These are phyloP conservation scores for Penicillium occitanis DNA, from an alignment of 2,329 filamentous ascomycete genomes.

Conservation along the genomic window DNA sequence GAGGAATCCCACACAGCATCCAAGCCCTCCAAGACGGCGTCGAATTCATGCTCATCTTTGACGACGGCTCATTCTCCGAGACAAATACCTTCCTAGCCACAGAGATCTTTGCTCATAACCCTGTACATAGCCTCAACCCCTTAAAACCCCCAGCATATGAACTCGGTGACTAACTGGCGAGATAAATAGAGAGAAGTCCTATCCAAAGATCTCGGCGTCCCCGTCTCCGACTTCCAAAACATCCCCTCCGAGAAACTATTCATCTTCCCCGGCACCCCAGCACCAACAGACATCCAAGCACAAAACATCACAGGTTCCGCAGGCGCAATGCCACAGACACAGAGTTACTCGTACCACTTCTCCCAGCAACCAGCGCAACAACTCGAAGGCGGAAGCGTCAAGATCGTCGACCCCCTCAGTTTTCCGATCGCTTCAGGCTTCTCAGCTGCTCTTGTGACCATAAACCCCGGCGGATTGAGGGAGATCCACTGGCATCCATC, in stretches of 20 bases:
- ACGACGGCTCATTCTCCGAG: conserved; percentile 60
- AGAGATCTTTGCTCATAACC: conserved; percentile 56
- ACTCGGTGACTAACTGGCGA: not conserved
- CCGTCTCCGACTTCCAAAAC: conserved; percentile 57
- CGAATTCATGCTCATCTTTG: conserved; percentile 64
- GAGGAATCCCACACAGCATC: conserved; percentile 71
- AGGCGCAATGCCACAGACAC: conserved; percentile 65
- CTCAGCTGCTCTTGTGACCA: conserved; percentile 69
- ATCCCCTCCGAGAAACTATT: conserved; percentile 69
- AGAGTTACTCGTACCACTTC: conserved; percentile 69
- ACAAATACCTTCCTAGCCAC: conserved; percentile 75
- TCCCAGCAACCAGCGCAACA: conserved; percentile 66
- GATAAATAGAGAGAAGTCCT: conserved; percentile 49
- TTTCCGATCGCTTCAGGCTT: conserved; percentile 73
- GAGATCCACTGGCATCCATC: conserved; percentile 84
- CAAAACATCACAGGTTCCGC: conserved; percentile 61
- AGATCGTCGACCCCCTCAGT: conserved; percentile 73
- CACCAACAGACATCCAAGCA: conserved; percentile 63
- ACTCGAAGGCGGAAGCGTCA: conserved; percentile 68
- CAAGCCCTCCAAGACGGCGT: conserved; percentile 69
- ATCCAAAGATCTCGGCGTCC: conserved; percentile 55
- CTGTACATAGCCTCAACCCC: conserved; percentile 23
- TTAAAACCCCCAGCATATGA: not conserved
- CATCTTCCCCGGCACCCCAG: conserved; percentile 69
- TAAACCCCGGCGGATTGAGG: conserved; percentile 69